phyloP scores from a whole-genome alignment of 257 asterid species.

The Knoxia roxburghii region DNA sequence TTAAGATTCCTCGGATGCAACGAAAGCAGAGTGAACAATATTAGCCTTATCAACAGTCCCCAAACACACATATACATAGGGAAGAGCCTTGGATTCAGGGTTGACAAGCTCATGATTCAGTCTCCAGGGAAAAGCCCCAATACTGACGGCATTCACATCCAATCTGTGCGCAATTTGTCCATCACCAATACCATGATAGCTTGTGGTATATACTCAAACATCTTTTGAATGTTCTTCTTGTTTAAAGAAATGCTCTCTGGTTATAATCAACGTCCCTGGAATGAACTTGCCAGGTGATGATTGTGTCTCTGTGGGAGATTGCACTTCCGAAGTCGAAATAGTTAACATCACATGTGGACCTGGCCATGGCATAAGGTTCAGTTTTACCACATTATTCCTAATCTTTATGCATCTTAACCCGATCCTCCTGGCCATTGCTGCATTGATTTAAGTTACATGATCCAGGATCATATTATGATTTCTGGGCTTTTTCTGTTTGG shows the following conservation, averaged over 20 bases:
- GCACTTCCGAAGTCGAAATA: constrained; percentile 37
- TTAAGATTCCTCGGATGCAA: constrained; percentile 49
- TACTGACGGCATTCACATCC: constrained; percentile 82
- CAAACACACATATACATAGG: constrained; percentile 52
- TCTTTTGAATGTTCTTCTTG: too few relatives aligned
- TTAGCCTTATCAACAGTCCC: constrained; percentile 43
- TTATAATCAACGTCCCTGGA: too few relatives aligned
- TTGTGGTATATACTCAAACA: constrained; percentile 30
- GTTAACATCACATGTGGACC: constrained; percentile 55
- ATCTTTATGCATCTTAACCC: background rate
- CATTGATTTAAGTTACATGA: too few relatives aligned
- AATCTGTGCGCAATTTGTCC: constrained; percentile 34
- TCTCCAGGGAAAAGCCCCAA: constrained; percentile 71
- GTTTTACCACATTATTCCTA: background rate
- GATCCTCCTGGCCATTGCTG: too few relatives aligned
- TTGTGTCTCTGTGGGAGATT: constrained; percentile 74
- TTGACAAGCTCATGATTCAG: constrained; percentile 36
- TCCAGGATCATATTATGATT: too few relatives aligned
- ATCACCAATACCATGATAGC: constrained; percentile 42
- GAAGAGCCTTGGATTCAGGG: constrained; percentile 31
- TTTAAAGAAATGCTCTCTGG: background rate
- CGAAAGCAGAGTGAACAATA: constrained; percentile 39
- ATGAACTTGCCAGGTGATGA: constrained; percentile 50
- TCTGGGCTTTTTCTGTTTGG: background rate
- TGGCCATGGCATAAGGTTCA: constrained; percentile 83